phyloP scores from a whole-genome alignment of 345 rosid genomes.

The Diplotaxis tenuifolia region DNA sequence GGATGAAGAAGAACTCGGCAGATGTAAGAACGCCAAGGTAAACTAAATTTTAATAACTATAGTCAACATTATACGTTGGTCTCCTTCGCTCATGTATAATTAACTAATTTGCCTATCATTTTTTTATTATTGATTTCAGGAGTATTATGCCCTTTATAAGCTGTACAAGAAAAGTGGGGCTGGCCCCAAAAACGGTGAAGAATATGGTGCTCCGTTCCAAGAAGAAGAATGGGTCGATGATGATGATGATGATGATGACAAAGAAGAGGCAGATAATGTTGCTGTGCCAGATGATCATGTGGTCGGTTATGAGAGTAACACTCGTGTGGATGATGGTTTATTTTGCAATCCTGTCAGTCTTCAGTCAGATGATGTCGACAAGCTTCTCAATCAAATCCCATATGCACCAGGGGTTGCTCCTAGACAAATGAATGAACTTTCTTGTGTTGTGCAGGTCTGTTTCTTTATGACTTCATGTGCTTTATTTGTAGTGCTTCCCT shows the following conservation, averaged over 20 bases:
- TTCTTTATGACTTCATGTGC: background rate
- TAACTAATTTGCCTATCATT: background rate
- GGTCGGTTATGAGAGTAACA: background rate
- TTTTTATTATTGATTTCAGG: slow-evolving; percentile 40
- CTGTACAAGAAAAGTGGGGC: slow-evolving; percentile 89
- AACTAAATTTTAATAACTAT: background rate
- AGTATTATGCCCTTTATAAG: slow-evolving; percentile 89
- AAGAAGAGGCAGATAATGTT: background rate
- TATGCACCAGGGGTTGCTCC: slow-evolving; percentile 6
- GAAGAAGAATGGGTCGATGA: slow-evolving; percentile 90
- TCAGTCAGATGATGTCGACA: slow-evolving; percentile 14
- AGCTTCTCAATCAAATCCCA: slow-evolving; percentile 15
- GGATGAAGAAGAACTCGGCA: slow-evolving; percentile 81
- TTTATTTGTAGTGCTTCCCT: background rate
- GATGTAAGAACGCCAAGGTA: slow-evolving; percentile 72
- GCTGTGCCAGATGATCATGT: background rate
- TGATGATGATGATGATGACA: slow-evolving; percentile 52
- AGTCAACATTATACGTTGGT: background rate
- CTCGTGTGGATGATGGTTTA: background rate
- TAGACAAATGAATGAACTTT: background rate
- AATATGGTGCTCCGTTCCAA: slow-evolving; percentile 91
- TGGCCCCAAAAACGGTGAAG: slow-evolving; percentile 96
- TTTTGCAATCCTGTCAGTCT: slow-evolving; percentile 14
- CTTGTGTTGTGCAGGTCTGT: slow-evolving; percentile 9
- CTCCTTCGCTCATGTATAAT: background rate